Base-by-base conservation (phyloP, 805 yeast species). In the Candida adriatica region DNA sequence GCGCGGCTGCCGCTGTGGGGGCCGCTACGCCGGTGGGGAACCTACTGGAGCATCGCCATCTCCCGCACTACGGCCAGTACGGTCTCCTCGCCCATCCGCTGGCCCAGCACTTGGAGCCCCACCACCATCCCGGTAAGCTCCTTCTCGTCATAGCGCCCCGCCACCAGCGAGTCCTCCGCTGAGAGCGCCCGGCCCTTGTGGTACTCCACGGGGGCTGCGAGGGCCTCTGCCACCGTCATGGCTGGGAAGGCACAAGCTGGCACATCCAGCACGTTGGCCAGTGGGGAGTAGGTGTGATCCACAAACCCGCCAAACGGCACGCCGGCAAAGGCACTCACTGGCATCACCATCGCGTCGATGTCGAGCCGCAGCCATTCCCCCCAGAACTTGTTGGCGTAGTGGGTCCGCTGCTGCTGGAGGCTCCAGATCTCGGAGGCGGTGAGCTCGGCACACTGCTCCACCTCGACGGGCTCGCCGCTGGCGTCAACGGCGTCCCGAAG, bases 211-310 rank as follows among this genome's bases (percentile, higher is more conserved):
- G n/a, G n/a, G n/a, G n/a, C n/a, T 8, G 2, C 63, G 64, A 25
- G 70, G 73, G 28, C 70, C 26, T 59, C 55, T 6, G 54, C 59
- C 23, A 48, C 44, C 2, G 60, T 68, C 68, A 5, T 73, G 2
- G 74, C 73, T 0, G 86, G 86, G 28, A 79, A 45, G 1, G 68
- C 65, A 25, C 75, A 75, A 26, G 70, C 68, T 11, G 76, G 56
- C 43, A 73, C 72, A 47, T 75, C 82, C 6, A 74, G 49, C n/a
- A 69, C 60, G 48, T 75, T 75, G 48, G 70, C 62, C 48, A 65
- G 53, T 14, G 71, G 63, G 2, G 84, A 75, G 51, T 79, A 56
- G 9, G 72, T 55, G 8, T 61, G 67, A 46, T 73, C 79, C 13
- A 70, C 58, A 19, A 64, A 61, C 24, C 49, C 49, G 2, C 67